These are phyloP conservation scores for Populus ilicifolia DNA, from an alignment of 345 rosid genomes.

Conservation along the genomic window DNA sequence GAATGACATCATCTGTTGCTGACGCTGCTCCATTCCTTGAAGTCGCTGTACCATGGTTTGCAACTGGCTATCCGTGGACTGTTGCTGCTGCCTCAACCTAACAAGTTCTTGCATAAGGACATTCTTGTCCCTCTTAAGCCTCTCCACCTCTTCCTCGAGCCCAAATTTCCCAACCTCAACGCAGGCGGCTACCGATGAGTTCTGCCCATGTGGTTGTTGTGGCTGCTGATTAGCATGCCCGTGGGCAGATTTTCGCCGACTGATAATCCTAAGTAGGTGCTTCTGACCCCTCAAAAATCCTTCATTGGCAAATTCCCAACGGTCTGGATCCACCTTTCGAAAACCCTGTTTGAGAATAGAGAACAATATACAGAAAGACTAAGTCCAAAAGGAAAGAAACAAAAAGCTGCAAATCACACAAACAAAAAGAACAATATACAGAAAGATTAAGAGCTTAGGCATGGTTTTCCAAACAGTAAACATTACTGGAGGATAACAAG, in stretches of 20 bases:
- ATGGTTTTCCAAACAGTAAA: background rate
- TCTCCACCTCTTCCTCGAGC: conserved; percentile 93
- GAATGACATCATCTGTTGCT: conserved; percentile 96
- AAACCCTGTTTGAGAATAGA: conserved; percentile 61
- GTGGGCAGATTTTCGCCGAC: conserved; percentile 78
- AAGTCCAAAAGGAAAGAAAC: background rate
- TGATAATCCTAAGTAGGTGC: conserved; percentile 70
- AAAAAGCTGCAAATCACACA: background rate
- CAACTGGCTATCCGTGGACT: conserved; percentile 79
- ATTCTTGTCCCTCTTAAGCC: conserved; percentile 96
- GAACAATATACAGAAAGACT: background rate
- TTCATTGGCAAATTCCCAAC: conserved; percentile 97
- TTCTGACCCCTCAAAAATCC: conserved; percentile 92
- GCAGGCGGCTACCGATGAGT: conserved; percentile 75
- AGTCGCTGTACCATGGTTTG: conserved; percentile 87
- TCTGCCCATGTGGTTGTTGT: conserved; percentile 61
- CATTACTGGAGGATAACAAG: background rate
- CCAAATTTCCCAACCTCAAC: conserved; percentile 99
- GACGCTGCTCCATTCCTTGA: conserved; percentile 98
- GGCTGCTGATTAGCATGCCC: conserved; percentile 62
- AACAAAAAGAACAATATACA: too few relatives aligned
- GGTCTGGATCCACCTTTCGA: conserved; percentile 93
- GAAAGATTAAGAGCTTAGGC: background rate
- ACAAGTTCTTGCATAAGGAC: conserved; percentile 99
- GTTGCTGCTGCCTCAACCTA: conserved; percentile 91